A percentile compares a stretch with the other conserved stretches of the same genome.
phyloP scores from a whole-genome alignment of 768 basidiomycete species.

The Hygrocybe punicea region DNA sequence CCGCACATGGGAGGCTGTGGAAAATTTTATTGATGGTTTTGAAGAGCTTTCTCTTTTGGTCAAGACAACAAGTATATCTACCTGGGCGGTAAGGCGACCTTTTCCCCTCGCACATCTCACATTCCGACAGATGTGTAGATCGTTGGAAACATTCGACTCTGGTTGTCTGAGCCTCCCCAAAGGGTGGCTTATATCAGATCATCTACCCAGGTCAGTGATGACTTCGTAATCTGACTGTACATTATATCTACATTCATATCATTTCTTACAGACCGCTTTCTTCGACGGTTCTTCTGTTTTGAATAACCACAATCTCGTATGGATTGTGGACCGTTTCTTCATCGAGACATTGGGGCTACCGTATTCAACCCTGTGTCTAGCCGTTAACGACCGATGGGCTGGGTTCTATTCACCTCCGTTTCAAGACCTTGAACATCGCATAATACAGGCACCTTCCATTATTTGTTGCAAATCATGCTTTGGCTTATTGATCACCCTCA shows the following conservation, averaged over 20 bases:
- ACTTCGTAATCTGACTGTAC: neutral
- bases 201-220: constrained; percentile 51
- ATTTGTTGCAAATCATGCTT: constrained; percentile 5
- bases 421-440: constrained; percentile 36
- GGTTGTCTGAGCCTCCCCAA: constrained; percentile 41
- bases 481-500: constrained; percentile 24
- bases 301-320: constrained; percentile 46
- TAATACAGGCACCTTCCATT: constrained; percentile 39
- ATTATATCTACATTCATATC: neutral
- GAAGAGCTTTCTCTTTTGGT: constrained; percentile 50
- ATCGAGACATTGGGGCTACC: constrained; percentile 56
- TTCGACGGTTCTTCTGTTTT: constrained; percentile 56
- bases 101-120: neutral
- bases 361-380: constrained; percentile 45
- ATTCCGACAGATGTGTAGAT: constrained; percentile 32
- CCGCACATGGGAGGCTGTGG: constrained; percentile 51
- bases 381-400: constrained; percentile 39
- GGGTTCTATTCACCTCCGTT: constrained; percentile 38
- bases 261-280: constrained; percentile 47
- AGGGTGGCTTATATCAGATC: constrained; percentile 59
- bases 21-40: constrained; percentile 52
- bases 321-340: constrained; percentile 65
- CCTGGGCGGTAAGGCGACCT: constrained; percentile 56
- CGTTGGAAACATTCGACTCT: constrained; percentile 49
- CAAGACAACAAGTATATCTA: constrained; percentile 41